Evolutionary conservation across 768 basidiomycete species (phyloP).

Genomic region (Suillus subluteus): DNA sequence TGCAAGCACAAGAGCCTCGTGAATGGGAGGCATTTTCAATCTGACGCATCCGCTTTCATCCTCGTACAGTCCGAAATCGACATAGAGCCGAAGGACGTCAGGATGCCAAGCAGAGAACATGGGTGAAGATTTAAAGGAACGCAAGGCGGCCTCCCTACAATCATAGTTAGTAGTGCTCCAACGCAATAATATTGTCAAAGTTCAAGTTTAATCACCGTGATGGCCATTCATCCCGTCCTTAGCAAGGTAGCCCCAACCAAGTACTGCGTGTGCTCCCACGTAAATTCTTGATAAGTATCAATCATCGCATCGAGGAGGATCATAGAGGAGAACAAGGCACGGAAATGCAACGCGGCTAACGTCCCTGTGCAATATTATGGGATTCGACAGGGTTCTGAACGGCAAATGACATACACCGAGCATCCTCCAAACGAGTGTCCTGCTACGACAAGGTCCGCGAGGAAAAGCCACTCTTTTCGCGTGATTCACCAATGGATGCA

Average conservation of each 20-base stretch:
- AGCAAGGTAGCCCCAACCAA: constrained; percentile 50
- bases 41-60: constrained; percentile 42
- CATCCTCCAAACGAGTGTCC: constrained; percentile 90
- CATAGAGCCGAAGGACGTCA: constrained; percentile 59
- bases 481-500: constrained; percentile 40
- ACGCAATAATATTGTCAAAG: background rate
- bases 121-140: constrained; percentile 49
- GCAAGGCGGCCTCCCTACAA: constrained; percentile 61
- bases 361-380: constrained; percentile 41
- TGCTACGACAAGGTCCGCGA: constrained; percentile 61
- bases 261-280: background rate
- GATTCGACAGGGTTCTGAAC: background rate
- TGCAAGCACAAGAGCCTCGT: constrained; percentile 67
- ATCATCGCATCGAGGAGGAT: constrained; percentile 84
- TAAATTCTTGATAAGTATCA: background rate
- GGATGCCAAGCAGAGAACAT: constrained; percentile 79
- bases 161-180: background rate
- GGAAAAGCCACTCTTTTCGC: constrained; percentile 50
- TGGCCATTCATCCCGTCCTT: constrained; percentile 65
- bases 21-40: constrained; percentile 68
- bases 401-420: constrained; percentile 55
- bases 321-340: constrained; percentile 70
- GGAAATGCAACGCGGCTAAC: constrained; percentile 64
- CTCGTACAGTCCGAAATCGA: constrained; percentile 56
- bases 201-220: constrained; percentile 46